Evolutionary conservation across 352 stramenopile species (phyloP).

Genomic region (Globisporangium perplexum): DNA sequence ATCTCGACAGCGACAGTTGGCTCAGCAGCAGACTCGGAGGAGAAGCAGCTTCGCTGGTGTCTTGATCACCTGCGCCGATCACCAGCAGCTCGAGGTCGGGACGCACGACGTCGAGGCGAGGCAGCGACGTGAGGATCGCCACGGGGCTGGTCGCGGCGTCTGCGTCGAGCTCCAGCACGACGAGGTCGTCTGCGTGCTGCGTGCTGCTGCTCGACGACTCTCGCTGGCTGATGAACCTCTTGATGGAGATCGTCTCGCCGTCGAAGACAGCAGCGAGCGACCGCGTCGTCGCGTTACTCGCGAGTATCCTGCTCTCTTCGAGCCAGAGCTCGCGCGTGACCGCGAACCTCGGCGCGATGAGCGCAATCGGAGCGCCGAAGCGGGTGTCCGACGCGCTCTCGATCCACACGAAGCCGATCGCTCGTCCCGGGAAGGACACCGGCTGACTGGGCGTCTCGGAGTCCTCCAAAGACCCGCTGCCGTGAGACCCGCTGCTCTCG

Average conservation of each 20-base stretch:
- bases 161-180: conserved; percentile 1
- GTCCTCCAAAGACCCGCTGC: background rate
- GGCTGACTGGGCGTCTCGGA: background rate
- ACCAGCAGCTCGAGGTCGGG: background rate
- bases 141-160: background rate
- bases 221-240: background rate
- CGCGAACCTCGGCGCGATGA: conserved; percentile 8
- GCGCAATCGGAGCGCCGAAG: background rate
- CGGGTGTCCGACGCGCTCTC: background rate
- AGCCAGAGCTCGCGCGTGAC: conserved; percentile 4
- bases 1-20: background rate
- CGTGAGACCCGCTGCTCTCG: background rate
- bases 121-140: background rate
- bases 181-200: background rate
- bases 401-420: background rate
- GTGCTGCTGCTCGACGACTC: background rate
- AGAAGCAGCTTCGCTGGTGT: background rate
- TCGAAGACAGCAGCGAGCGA: background rate
- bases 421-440: background rate
- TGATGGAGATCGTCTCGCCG: conserved; percentile 2
- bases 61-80: background rate
- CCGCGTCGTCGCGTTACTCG: background rate
- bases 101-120: conserved; percentile 1
- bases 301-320: background rate
- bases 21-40: background rate